Evolutionary conservation across 352 stramenopile genomes (phyloP).

Genomic region (Phytophthora colocasiae): DNA sequence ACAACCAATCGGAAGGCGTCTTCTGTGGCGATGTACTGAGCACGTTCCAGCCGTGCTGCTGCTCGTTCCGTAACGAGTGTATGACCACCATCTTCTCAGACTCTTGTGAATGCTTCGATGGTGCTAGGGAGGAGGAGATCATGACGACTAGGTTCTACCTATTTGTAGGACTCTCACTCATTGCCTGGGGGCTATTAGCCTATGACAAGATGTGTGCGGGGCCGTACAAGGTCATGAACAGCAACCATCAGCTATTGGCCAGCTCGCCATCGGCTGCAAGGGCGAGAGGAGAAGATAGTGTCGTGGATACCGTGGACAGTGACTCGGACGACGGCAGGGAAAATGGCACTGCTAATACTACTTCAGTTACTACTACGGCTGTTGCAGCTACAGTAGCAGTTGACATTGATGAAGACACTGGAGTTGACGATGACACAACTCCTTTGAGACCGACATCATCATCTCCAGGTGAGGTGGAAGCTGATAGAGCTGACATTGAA

Average conservation of each 20-base stretch:
- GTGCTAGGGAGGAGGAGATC: constrained; percentile 61
- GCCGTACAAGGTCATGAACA: constrained; percentile 85
- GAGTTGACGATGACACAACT: constrained; percentile 11
- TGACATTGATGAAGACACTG: constrained; percentile 19
- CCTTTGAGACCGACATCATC: constrained; percentile 18
- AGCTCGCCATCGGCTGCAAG: constrained; percentile 57
- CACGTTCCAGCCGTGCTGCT: constrained; percentile 80
- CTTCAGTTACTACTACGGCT: background rate
- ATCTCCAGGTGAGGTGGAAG: background rate
- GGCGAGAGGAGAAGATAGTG: constrained; percentile 29
- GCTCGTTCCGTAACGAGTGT: constrained; percentile 75
- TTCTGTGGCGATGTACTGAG: constrained; percentile 74
- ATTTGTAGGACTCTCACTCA: constrained; percentile 65
- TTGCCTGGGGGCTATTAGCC: constrained; percentile 66
- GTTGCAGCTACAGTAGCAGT: constrained; percentile 13
- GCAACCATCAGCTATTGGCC: constrained; percentile 69
- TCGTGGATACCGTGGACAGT: constrained; percentile 34
- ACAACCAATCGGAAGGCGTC: constrained; percentile 57
- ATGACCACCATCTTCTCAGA: constrained; percentile 80
- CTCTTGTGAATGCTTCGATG: constrained; percentile 74
- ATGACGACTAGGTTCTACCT: constrained; percentile 77
- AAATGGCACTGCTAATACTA: background rate
- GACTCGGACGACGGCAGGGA: constrained; percentile 44
- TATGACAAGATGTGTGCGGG: constrained; percentile 82
- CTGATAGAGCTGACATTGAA: constrained; percentile 16